phyloP scores from a whole-genome alignment of 768 basidiomycete species.

The Scleroderma citrinum region DNA sequence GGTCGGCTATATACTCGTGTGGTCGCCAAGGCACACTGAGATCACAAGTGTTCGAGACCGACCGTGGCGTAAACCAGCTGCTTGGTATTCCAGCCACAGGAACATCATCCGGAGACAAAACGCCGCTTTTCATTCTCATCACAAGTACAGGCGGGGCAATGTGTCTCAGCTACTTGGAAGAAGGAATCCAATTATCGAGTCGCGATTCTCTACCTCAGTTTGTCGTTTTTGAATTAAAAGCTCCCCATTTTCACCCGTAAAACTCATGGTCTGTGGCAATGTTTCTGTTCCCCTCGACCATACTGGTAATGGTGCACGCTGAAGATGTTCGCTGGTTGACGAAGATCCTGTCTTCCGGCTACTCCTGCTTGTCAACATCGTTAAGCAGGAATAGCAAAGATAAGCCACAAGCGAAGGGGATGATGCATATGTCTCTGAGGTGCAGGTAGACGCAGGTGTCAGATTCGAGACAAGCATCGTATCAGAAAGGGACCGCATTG shows the following conservation, averaged over 20 bases:
- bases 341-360: conserved; percentile 33
- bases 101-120: background rate
- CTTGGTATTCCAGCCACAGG: background rate
- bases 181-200: conserved; percentile 31
- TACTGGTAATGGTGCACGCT: conserved; percentile 15
- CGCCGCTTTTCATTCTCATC: background rate
- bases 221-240: conserved; percentile 28
- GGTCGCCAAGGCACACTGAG: background rate
- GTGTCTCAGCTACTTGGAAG: conserved; percentile 23
- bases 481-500: conserved; percentile 49
- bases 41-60: background rate
- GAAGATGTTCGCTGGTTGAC: background rate
- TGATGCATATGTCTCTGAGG: background rate
- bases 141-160: background rate
- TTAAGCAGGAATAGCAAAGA: conserved; percentile 63
- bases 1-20: conserved; percentile 23
- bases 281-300: conserved; percentile 25
- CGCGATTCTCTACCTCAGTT: conserved; percentile 32
- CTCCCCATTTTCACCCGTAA: conserved; percentile 22
- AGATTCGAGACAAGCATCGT: conserved; percentile 13
- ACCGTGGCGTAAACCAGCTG: too few species aligned
- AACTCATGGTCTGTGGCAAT: background rate
- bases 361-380: conserved; percentile 53
- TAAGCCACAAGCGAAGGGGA: conserved; percentile 29
- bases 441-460: conserved; percentile 3